Conservation (phyloP, 2,329 filamentous ascomycete genomes). For the Pseudonectria buxi region DNA sequence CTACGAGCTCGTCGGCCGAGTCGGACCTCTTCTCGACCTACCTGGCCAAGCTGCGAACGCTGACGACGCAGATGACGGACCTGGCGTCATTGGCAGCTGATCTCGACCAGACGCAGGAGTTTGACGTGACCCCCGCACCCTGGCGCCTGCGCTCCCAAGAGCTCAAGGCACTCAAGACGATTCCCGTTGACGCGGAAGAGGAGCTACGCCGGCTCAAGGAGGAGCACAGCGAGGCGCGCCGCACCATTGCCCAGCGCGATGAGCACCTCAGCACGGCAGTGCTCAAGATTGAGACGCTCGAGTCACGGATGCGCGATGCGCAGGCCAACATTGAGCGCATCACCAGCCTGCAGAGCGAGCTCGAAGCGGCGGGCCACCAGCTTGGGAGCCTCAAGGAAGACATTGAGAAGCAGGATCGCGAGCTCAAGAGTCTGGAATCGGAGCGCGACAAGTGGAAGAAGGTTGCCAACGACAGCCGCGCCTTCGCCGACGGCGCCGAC, state of each 20-base stretch:
- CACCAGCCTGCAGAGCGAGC: constrained; percentile 53
- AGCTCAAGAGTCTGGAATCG: constrained; percentile 56
- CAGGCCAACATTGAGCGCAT: constrained; percentile 68
- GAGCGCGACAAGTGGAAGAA: constrained; percentile 68
- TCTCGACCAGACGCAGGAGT: constrained; percentile 67
- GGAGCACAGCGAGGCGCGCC: constrained; percentile 70
- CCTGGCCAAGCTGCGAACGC: constrained; percentile 56
- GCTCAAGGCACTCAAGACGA: constrained; percentile 72
- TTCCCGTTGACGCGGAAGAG: constrained; percentile 76
- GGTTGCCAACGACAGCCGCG: constrained; percentile 55
- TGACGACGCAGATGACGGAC: constrained; percentile 60
- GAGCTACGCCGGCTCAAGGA: constrained; percentile 75
- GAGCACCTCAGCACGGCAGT: constrained; percentile 77
- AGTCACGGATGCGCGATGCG: constrained; percentile 79
- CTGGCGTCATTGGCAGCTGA: constrained; percentile 64
- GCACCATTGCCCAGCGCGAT: constrained; percentile 65
- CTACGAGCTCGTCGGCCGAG: constrained; percentile 49
- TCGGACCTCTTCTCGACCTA: constrained; percentile 66
- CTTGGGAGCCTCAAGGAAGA: constrained; percentile 52
- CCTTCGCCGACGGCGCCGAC: constrained; percentile 47
- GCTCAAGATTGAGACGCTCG: constrained; percentile 90
- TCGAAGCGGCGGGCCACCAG: constrained; percentile 46
- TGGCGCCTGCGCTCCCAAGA: constrained; percentile 80
- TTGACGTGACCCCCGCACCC: constrained; percentile 68
- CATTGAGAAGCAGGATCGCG: constrained; percentile 60